These are phyloP conservation scores for Pseudopediastrum boryanum DNA, from an alignment of 139 green algal genomes.

Conservation along the genomic window DNA sequence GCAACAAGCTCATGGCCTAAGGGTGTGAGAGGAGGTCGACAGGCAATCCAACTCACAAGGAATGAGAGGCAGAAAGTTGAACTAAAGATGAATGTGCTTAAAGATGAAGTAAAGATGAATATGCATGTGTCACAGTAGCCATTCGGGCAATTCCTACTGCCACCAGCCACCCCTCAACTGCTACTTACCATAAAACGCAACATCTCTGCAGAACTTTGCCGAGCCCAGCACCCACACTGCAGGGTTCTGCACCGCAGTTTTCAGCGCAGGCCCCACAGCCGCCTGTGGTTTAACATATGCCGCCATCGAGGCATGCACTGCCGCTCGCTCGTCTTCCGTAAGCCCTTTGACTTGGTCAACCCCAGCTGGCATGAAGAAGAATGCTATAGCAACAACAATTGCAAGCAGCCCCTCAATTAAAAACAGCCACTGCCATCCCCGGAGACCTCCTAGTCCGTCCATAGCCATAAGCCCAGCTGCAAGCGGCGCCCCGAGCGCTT, in stretches of 20 bases:
- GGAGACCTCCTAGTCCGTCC: conserved; percentile 49
- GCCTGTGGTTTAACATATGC: not conserved
- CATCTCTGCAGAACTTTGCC: conserved; percentile 29
- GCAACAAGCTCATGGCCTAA: no score
- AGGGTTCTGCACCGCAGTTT: conserved; percentile 15
- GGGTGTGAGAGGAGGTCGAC: no score
- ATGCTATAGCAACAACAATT: not conserved
- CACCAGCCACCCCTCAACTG: no score
- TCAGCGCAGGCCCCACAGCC: not conserved
- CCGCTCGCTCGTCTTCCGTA: conserved; percentile 1
- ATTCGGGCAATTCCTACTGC: no score
- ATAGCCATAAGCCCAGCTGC: conserved; percentile 16
- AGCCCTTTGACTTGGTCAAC: conserved; percentile 12
- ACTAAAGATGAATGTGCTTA: no score
- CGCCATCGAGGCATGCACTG: conserved; percentile 25
- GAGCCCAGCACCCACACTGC: conserved; percentile 12
- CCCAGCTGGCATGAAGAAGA: conserved; percentile 28
- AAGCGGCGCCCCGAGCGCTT: conserved; percentile 17
- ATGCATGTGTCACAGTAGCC: no score
- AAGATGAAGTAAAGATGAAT: no score
- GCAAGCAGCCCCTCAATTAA: not conserved
- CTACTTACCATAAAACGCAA: conserved; percentile 32
- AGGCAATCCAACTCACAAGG: no score
- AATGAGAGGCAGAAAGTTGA: no score
- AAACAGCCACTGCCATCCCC: conserved; percentile 76